phyloP scores from a whole-genome alignment of 352 stramenopile species.

The Globisporangium nodosum region DNA sequence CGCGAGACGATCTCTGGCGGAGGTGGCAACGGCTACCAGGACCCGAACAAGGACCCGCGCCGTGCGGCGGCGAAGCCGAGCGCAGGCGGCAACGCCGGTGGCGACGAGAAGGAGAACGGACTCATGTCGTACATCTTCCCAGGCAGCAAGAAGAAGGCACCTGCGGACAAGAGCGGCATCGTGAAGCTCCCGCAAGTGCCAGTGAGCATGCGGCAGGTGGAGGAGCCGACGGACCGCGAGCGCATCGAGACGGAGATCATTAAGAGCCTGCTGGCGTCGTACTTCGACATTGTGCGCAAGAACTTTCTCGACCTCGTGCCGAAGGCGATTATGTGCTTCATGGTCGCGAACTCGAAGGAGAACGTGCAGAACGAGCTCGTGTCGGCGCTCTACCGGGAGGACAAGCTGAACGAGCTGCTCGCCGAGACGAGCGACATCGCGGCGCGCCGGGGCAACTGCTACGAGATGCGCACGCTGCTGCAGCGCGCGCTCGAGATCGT shows the following conservation, averaged over 20 bases:
- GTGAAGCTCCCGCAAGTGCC: conserved; percentile 95
- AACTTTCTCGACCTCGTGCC: conserved; percentile 99
- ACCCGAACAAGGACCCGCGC: conserved; percentile 44
- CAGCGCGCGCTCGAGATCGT: conserved; percentile 96
- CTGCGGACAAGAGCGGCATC: conserved; percentile 48
- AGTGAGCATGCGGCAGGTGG: conserved; percentile 94
- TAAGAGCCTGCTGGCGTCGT: conserved; percentile 94
- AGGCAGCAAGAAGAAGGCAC: conserved; percentile 38
- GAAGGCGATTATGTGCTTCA: conserved; percentile 99
- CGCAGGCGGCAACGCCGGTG: conserved; percentile 38
- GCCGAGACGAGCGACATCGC: conserved; percentile 95
- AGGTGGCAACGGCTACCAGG: conserved; percentile 30
- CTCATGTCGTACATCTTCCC: conserved; percentile 76
- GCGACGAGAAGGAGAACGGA: conserved; percentile 63
- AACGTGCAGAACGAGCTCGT: conserved; percentile 98
- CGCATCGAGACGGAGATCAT: conserved; percentile 98
- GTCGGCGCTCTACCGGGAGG: conserved; percentile 95
- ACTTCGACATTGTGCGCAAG: conserved; percentile 99
- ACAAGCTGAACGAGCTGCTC: conserved; percentile 94
- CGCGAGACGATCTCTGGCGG: conserved; percentile 64
- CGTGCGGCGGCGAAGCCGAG: conserved; percentile 16
- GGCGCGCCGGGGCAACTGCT: conserved; percentile 90
- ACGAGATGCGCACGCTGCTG: conserved; percentile 96
- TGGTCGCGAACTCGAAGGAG: conserved; percentile 93
- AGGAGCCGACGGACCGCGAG: conserved; percentile 94